phyloP scores from a whole-genome alignment of 1,284 basidiomycete genomes.

The Schizophyllum amplum region DNA sequence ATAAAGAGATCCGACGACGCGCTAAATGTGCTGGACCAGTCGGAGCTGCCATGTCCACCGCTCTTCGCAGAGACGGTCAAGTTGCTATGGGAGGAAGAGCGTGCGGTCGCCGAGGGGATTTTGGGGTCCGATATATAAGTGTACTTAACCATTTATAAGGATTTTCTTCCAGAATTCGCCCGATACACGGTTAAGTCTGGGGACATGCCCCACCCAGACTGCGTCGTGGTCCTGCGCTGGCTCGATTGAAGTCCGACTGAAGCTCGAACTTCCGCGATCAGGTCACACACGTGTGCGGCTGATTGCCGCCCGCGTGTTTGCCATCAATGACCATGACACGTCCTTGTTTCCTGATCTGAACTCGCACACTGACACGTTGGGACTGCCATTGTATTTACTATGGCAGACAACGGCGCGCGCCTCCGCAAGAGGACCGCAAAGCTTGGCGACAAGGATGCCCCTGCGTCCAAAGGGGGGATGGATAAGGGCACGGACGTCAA shows the following conservation, averaged over 20 bases:
- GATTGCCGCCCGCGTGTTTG: background rate
- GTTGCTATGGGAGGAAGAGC: constrained; percentile 40
- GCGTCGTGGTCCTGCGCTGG: too few relatives aligned
- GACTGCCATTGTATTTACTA: background rate
- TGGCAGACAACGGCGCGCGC: background rate
- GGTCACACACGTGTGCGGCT: too few relatives aligned
- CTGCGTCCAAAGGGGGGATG: background rate
- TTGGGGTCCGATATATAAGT: too few relatives aligned
- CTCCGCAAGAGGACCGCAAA: background rate
- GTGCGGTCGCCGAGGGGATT: constrained; percentile 35
- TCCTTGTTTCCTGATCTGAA: constrained; percentile 22
- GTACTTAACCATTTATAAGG: too few relatives aligned
- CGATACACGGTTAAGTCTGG: too few relatives aligned
- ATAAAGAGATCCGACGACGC: background rate
- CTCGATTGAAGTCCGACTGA: too few relatives aligned
- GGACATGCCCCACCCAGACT: too few relatives aligned
- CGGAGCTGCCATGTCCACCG: background rate
- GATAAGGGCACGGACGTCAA: background rate
- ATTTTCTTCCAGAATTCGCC: too few relatives aligned
- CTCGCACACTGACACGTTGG: constrained; percentile 13
- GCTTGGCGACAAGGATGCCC: background rate
- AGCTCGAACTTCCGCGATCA: too few relatives aligned
- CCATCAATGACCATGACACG: constrained; percentile 27
- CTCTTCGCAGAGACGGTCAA: constrained; percentile 34
- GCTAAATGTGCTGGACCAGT: background rate